Base-by-base conservation (phyloP, 257 asterid genomes). In the Solanum chiquidenum region DNA sequence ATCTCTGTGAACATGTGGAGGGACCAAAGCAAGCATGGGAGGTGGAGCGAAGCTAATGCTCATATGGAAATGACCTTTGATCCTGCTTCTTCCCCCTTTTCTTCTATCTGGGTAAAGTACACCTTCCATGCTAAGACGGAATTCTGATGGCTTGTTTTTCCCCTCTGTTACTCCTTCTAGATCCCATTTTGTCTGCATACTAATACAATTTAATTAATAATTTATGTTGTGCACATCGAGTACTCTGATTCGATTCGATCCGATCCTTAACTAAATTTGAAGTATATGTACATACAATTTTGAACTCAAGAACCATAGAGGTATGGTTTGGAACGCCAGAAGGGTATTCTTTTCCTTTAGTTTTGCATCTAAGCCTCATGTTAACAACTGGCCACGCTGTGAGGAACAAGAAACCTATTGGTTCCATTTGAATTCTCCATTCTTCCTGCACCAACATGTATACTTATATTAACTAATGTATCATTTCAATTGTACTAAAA, bases 341-440 rank as follows among this genome's bases (percentile, higher is more conserved):
- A 80, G 85, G 85, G 68, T 80, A 80, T 9, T 80, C 85, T 9
- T 80, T 80, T 80, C 85, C 85, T 16, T 80, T 80, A 13, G 85
- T 80, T 80, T 80, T 80, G 85, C 20, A 46, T 46, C 85, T 29
- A 27, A 80, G n/a, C 46, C 85, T 80, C 68, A 80, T 80, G 60
- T 27, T 80, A 46, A 80, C 68, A 80, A 80, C 68, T 25, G 85
- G 85, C 68, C 68, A 46, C 3, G 68, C 85, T 27, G 27, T 80
- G 68, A 80, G 68, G 85, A 80, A 80, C 16, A 80, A 80, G 66
- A 80, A 80, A 0, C 29, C 68, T 80, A 80, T 80, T 0, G 85
- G 85, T 46, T 46, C 42, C 85, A 80, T 80, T 46, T 27, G 68
- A 25, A 80, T 80, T 80, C 68, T 46, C 85, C 85, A 80, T 46